These are phyloP conservation scores for Neonectria neomacrospora DNA, from an alignment of 2,329 filamentous ascomycete species.

Conservation along the genomic window DNA sequence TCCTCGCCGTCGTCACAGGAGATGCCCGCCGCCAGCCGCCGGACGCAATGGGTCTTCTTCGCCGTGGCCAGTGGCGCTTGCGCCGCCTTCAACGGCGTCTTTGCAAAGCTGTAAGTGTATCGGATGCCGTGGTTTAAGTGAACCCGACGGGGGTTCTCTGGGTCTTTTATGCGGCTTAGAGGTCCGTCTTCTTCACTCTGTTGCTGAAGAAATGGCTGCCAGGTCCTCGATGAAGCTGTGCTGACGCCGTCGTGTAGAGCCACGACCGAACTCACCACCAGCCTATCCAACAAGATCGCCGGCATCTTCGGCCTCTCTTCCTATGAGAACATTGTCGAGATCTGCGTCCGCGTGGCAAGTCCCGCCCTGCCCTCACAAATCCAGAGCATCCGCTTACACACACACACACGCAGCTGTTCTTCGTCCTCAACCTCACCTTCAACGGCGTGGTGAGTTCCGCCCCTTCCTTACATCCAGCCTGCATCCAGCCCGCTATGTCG, in stretches of 20 bases:
- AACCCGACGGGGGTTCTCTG: not conserved
- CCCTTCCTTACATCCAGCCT: no score
- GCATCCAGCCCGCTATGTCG: no score
- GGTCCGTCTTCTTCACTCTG: not conserved
- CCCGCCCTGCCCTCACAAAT: not conserved
- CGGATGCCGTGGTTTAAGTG: not conserved
- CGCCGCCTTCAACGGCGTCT: constrained; percentile 83
- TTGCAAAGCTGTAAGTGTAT: constrained; percentile 78
- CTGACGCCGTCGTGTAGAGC: constrained; percentile 53
- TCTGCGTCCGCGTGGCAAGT: constrained; percentile 61
- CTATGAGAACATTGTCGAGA: constrained; percentile 57
- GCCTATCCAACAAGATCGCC: constrained; percentile 59
- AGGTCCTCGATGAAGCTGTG: not conserved
- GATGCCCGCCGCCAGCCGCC: constrained; percentile 46
- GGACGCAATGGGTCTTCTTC: constrained; percentile 71
- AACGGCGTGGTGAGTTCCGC: constrained; percentile 70
- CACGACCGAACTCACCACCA: constrained; percentile 65
- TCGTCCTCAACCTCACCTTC: constrained; percentile 78
- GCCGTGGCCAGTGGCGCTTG: constrained; percentile 80
- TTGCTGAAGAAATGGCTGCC: not conserved
- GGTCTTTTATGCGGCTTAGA: not conserved
- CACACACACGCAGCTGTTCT: constrained; percentile 71
- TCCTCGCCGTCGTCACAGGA: constrained; percentile 19
- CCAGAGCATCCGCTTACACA: constrained; percentile 16
- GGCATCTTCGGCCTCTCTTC: constrained; percentile 55